Evolutionary conservation across 257 asterid genomes (phyloP), one percentile per base, ranked within the genome.

Genomic region (Asclepias syriaca): DNA sequence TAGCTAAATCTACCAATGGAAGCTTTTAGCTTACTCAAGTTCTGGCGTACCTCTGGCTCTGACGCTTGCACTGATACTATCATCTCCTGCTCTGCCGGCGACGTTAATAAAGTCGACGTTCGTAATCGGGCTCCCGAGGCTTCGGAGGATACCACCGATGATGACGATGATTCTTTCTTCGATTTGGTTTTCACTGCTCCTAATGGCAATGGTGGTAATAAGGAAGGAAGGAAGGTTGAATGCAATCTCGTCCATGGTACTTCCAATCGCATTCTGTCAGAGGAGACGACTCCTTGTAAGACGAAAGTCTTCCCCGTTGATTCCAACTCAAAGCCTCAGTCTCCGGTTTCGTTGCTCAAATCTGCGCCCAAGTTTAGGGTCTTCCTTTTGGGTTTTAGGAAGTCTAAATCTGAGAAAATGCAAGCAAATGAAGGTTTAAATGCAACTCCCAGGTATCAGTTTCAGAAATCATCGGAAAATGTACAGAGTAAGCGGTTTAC

Each of bases 101-200:
- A 43, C 10, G 48, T 43, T 43, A 74, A 68, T 1, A 37, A 50
- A 8, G 75, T 73, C 27, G 79, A 78, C 46, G 75, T 72, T 6
- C 65, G 77, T 8, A 78, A 78, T 13, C 73, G 75, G 29, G 76
- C 83, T 1, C 64, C 78, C 45, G 79, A 83, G 58, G 77, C 65
- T 43, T 72, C 76, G 2, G 86, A 75, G 1, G 90, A 84, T 40
- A 68, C 75, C 4, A 89, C 75, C 4, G 90, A 81, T 3, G 81
- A 74, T 11, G 98, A 77, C 12, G 90, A 82, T 2, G 96, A 87
- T n/a, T 87, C 98, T 37, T 87, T 87, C 78, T 88, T 92, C 69
- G 98, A 92, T 73, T 77, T 92, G 84, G 96, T 78, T 45, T 43
- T 88, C 71, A 67, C 79, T 4, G 77, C 93, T 8, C 91, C 91